phyloP scores from a whole-genome alignment of 179 eudicot species.

The Beta macrorhiza region DNA sequence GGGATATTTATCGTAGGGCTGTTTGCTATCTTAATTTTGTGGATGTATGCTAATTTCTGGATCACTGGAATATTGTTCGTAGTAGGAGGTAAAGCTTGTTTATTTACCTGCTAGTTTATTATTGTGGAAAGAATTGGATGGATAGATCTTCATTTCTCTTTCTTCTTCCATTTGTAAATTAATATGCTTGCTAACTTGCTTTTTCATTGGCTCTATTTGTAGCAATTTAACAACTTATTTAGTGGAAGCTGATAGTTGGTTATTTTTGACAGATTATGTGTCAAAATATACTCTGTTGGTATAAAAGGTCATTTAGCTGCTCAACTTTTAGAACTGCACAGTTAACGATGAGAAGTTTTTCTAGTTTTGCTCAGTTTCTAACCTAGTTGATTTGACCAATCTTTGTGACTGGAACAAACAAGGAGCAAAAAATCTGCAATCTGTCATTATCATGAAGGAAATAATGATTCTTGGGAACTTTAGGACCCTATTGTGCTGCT shows the following conservation, averaged over 20 bases:
- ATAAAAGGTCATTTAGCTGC: too few species aligned
- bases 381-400: too few species aligned
- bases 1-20: conserved; percentile 94
- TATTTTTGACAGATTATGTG: background rate
- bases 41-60: conserved; percentile 99
- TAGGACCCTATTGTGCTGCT: too few species aligned
- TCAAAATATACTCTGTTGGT: too few species aligned
- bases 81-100: conserved; percentile 71
- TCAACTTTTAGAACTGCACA: too few species aligned
- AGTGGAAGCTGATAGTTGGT: background rate
- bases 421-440: too few species aligned
- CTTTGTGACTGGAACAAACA: too few species aligned
- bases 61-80: conserved; percentile 83
- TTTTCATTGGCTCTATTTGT: background rate
- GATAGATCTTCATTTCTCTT: background rate
- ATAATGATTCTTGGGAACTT: too few species aligned
- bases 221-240: background rate
- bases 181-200: background rate
- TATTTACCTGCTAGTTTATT: conserved; percentile 14
- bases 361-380: too few species aligned
- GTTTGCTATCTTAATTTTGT: conserved; percentile 77
- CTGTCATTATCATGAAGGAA: too few species aligned
- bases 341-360: too few species aligned
- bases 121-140: background rate
- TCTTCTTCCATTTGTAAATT: background rate